Conservation (phyloP, 345 rosid genomes). For the sweet orange (Citrus sinensis) region DVS_A1.0 CM039166.1:20147001-20147500, state of each 20-base stretch:
- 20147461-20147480: slow-evolving; percentile 11
- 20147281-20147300: slow-evolving; percentile 59
- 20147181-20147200: slow-evolving; percentile 14
- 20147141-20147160: slow-evolving; percentile 44
- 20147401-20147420: neutral
- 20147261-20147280: slow-evolving; percentile 45
- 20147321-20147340: slow-evolving; percentile 18
- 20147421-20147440: slow-evolving; percentile 31
- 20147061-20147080: neutral
- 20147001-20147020: neutral
- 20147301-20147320: slow-evolving; percentile 14
- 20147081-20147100: slow-evolving; percentile 26
- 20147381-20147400: neutral
- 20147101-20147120: slow-evolving; percentile 37
- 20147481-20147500: neutral
- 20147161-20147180: neutral
- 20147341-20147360: slow-evolving; percentile 55
- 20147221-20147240: slow-evolving; percentile 26
- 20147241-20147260: slow-evolving; percentile 23
- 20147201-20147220: slow-evolving; percentile 5
- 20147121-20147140: slow-evolving; percentile 33
- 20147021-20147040: neutral
- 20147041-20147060: neutral
- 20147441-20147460: slow-evolving; percentile 22
- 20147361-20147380: slow-evolving; percentile 44